Base-by-base conservation (phyloP, 2,329 filamentous ascomycete species). In the Clarireedia monteithiana region DNA sequence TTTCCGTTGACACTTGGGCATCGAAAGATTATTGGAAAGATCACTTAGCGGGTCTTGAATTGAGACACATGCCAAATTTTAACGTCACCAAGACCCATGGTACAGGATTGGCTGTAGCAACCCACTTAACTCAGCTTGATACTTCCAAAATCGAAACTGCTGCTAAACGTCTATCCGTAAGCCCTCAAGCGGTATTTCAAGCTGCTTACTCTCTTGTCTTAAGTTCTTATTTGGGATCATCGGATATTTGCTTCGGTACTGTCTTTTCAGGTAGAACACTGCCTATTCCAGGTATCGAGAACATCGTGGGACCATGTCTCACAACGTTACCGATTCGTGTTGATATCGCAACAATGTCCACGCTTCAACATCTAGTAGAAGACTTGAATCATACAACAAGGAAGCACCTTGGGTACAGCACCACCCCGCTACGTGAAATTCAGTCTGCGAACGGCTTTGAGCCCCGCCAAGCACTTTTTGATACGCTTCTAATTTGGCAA, bases 401-500 rank as follows among this genome's bases (percentile, higher is more conserved):
- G 36, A 76, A 79, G 3, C 77, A 84, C 54, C 76, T 95, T 51
- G 76, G 81, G 15, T 77, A 92, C 66, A 80, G 79, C 23, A 73
- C 74, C 1, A 65, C 91, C 5, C 77, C 89, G 0, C 75, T 95
- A 2, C 73, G 81, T 0, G 82, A 90, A 2, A 88, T 96, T 61
- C 85, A 83, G 64, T 82, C 79, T 61, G 70, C 78, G 1, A 80
- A 78, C 3, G 79, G 77, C 0, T 58, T 86, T 0, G 71, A 76
- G 27, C 75, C 82, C 0, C 74, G 77, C 0, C 76, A 81, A 40
- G 71, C 72, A 1, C 70, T 95, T 0, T 96, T 92, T 62, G 88
- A 95, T 62, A 78, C 85, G 0, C 73, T 96, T 0, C 85, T 95
- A 64, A 84, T 91, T 0, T 96, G 91, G 76, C 91, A 96, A 64